Evolutionary conservation across 1,284 basidiomycete genomes (phyloP), one percentile per base, ranked within the genome.

Genomic region (Malassezia japonica): DNA sequence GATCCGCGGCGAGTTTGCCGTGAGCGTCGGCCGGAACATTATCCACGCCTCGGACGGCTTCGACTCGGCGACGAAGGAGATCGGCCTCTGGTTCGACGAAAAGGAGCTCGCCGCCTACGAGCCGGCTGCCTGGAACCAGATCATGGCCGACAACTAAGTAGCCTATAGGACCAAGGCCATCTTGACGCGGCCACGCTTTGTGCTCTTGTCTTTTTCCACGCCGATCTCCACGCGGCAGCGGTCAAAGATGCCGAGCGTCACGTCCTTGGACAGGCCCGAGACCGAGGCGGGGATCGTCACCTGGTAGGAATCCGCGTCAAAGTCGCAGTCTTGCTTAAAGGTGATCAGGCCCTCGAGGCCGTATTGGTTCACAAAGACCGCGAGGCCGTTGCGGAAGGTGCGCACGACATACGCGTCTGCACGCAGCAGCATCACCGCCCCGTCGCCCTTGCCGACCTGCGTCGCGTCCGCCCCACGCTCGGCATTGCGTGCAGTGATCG

Each of bases 151-250:
- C 54, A 65, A 65, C 60, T 65, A 58, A 15, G 18, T 42, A 27
- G 3, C 4, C 29, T 39, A 48, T 27, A 42, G 76, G n/a, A 84
- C 77, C 36, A 94, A 77, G 5, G 78, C 81, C 89, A 94, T 92
- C 74, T 84, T 87, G 7, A 94, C 89, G 62, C 84, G 84, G 9
- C 88, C 89, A 50, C 92, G 78, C 73, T 94, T 88, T 7, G 91
- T 96, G 64, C 90, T 92, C 67, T 80, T 83, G 73, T 98, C 91
- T 64, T 91, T 94, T 73, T 92, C 88, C 3, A 96, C 87, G 47
- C 85, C 82, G 43, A 98, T 86, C 62, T 83, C 81, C 15, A 98
- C 92, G 16, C 75, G 79, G 48, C 96, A 88, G 72, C 87, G 87
- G 75, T 95, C 91, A 73, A 98, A 96, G 23, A 96, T 71, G 28